Conservation (phyloP, 306 rosid genomes). For the Erythrophleum fordii region DNA sequence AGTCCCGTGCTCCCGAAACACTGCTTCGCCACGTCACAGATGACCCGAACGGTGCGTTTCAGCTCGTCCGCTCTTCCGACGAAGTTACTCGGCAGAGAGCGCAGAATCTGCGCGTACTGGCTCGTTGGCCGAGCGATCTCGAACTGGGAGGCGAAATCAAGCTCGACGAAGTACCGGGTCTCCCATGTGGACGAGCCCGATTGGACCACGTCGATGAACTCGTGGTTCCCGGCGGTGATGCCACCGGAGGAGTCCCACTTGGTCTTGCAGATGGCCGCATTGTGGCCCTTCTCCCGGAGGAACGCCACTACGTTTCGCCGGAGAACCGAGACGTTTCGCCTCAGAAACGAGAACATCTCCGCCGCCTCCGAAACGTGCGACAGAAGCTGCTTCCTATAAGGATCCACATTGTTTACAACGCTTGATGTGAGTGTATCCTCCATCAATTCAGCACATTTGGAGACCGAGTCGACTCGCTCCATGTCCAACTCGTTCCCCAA, state of each 20-base stretch:
- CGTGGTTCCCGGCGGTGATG: background rate
- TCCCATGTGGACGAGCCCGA: background rate
- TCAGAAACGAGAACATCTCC: background rate
- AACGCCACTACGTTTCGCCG: background rate
- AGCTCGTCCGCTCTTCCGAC: background rate
- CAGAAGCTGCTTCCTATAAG: background rate
- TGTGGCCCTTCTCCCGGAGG: background rate
- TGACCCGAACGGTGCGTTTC: background rate
- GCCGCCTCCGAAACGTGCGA: background rate
- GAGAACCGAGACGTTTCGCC: background rate
- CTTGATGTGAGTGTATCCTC: background rate
- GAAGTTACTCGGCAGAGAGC: background rate
- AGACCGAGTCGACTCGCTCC: background rate
- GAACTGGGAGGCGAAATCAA: background rate
- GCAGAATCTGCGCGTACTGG: background rate
- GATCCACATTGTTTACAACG: background rate
- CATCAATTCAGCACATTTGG: background rate
- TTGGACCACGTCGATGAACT: background rate
- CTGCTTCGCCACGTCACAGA: background rate
- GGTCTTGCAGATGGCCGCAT: background rate
- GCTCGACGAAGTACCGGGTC: background rate
- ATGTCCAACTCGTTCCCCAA: background rate
- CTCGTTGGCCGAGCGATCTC: background rate
- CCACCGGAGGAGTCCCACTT: background rate
- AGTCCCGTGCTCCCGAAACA: background rate